A percentile compares a stretch with the other conserved stretches of the same genome.
These are phyloP conservation scores for Vitis vinifera DNA, from an alignment of 164 flowering plant species.

Conservation along the genomic window DNA sequence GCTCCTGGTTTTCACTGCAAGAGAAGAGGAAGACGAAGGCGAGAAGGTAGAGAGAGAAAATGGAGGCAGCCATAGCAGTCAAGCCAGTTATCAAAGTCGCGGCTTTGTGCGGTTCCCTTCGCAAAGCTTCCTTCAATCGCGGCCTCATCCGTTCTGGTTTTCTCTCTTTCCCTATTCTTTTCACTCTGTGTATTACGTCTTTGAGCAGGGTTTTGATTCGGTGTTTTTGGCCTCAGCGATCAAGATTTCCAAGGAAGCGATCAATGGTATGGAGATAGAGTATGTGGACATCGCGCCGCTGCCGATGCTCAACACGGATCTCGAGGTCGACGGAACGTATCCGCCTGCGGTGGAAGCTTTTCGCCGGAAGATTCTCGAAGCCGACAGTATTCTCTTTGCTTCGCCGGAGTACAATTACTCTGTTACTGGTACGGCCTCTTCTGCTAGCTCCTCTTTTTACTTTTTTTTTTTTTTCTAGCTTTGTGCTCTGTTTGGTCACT, in stretches of 20 bases:
- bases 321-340: slow-evolving; percentile 54
- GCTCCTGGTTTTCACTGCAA: too few species aligned
- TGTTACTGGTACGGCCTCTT: slow-evolving; percentile 37
- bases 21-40: too few species aligned
- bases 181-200: too few species aligned
- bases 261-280: slow-evolving; percentile 51
- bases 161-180: not conserved
- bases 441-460: not conserved
- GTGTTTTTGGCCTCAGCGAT: slow-evolving; percentile 32
- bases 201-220: too few species aligned
- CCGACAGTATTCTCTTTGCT: slow-evolving; percentile 57
- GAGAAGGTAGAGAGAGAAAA: not conserved
- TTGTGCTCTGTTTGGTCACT: too few species aligned
- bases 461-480: too few species aligned
- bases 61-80: slow-evolving; percentile 6
- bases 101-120: slow-evolving; percentile 82
- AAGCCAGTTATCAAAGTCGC: slow-evolving; percentile 59
- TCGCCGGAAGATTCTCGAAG: slow-evolving; percentile 47
- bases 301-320: slow-evolving; percentile 69
- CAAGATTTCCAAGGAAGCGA: slow-evolving; percentile 38
- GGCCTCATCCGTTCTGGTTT: slow-evolving; percentile 79
- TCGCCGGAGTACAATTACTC: slow-evolving; percentile 75
- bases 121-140: slow-evolving; percentile 67
- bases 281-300: slow-evolving; percentile 49
- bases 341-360: slow-evolving; percentile 65